phyloP scores from a whole-genome alignment of 306 rosid genomes.

The Rosa multiflora region DNA sequence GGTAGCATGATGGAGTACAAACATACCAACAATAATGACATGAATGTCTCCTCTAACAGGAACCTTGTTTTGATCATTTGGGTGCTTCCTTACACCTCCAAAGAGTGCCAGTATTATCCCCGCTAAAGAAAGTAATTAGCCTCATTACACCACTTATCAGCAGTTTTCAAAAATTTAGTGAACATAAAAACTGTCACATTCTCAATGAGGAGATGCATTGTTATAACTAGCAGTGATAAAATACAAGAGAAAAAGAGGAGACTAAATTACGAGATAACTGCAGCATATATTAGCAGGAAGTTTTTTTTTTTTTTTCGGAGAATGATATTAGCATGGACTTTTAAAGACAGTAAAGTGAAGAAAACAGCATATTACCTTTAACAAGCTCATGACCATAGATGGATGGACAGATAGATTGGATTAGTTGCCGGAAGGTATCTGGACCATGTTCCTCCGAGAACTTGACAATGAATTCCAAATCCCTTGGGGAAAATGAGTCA shows the following conservation, averaged over 20 bases:
- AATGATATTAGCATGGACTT: background rate
- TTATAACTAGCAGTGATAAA: background rate
- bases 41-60: slow-evolving; percentile 97
- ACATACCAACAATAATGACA: slow-evolving; percentile 87
- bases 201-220: background rate
- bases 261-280: slow-evolving; percentile 1
- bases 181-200: background rate
- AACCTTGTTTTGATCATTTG: slow-evolving; percentile 89
- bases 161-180: slow-evolving; percentile 14
- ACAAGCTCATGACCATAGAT: slow-evolving; percentile 97
- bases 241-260: background rate
- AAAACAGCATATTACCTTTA: slow-evolving; percentile 54
- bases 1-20: slow-evolving; percentile 32
- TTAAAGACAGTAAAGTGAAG: slow-evolving; percentile 20
- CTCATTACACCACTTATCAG: background rate
- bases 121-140: slow-evolving; percentile 45
- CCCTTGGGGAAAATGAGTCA: slow-evolving; percentile 81
- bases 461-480: slow-evolving; percentile 85
- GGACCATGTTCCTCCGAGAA: slow-evolving; percentile 70
- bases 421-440: slow-evolving; percentile 81
- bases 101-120: slow-evolving; percentile 84
- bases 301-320: too few relatives aligned
- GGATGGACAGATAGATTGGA: slow-evolving; percentile 94
- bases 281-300: background rate
- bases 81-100: slow-evolving; percentile 86